Evolutionary conservation across 1,139 yeast species (phyloP).

Genomic region (Diutina siamensis): DNA sequence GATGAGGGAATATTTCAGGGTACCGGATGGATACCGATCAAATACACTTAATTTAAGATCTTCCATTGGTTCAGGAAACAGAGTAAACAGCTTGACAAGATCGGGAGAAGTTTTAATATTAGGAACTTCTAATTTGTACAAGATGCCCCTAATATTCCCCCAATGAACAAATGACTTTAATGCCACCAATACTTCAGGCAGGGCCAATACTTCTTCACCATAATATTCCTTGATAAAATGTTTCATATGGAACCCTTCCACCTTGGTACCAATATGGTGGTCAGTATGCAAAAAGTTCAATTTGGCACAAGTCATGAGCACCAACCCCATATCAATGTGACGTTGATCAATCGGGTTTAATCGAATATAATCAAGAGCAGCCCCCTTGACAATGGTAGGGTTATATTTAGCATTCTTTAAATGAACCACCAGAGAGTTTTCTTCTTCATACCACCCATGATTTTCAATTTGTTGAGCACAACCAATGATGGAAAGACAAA

Average conservation of each 20-base stretch:
- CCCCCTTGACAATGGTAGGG: conserved; percentile 12
- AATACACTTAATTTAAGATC: conserved; percentile 31
- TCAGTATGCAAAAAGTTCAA: conserved; percentile 46
- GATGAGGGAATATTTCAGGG: conserved; percentile 36
- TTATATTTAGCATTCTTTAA: conserved; percentile 23
- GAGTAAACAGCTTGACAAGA: conserved; percentile 19
- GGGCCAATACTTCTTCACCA: conserved; percentile 29
- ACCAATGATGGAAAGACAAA: conserved; percentile 39
- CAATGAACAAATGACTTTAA: conserved; percentile 45
- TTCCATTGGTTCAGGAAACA: conserved; percentile 31
- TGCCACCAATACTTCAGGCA: conserved; percentile 35
- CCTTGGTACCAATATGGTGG: conserved; percentile 40
- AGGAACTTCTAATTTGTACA: conserved; percentile 33
- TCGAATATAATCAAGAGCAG: conserved; percentile 13
- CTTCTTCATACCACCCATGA: conserved; percentile 40
- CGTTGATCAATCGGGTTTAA: conserved; percentile 11
- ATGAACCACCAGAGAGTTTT: conserved; percentile 32
- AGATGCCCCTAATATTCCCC: conserved; percentile 41
- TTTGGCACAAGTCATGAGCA: conserved; percentile 35
- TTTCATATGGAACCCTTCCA: conserved; percentile 36
- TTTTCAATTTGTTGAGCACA: conserved; percentile 38
- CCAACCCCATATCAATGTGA: conserved; percentile 33
- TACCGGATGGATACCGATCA: conserved; percentile 43
- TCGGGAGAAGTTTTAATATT: conserved; percentile 23
- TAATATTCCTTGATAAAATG: conserved; percentile 27